Evolutionary conservation across 768 basidiomycete species (phyloP).

Genomic region (Serendipita sp.): DNA sequence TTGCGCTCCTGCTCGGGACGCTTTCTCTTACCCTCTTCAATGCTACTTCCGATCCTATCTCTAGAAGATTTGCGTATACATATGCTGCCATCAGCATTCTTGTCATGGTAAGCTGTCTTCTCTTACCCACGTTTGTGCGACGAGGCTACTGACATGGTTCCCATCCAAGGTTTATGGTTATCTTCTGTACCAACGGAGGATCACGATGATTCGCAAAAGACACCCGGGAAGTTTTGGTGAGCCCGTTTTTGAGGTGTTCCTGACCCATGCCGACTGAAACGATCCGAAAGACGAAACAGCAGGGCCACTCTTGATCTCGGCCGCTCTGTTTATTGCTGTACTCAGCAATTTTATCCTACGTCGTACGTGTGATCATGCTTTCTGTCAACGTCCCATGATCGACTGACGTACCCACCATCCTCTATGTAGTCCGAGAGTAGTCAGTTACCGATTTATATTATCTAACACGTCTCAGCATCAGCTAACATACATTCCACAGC

Average conservation of each 20-base stretch:
- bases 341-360: conserved; percentile 78
- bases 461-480: too few species aligned
- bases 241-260: conserved; percentile 12
- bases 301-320: conserved; percentile 73
- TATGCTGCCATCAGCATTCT: conserved; percentile 69
- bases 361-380: conserved; percentile 29
- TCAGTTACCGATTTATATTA: too few species aligned
- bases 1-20: conserved; percentile 66
- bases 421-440: too few species aligned
- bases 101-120: conserved; percentile 32
- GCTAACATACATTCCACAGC: too few species aligned
- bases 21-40: conserved; percentile 83
- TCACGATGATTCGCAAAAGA: conserved; percentile 78
- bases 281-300: conserved; percentile 46
- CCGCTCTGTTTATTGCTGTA: conserved; percentile 71
- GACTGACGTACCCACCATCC: too few species aligned
- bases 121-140: background rate
- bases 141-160: background rate
- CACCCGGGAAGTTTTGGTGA: conserved; percentile 79
- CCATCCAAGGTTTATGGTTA: conserved; percentile 62
- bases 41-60: conserved; percentile 50
- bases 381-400: too few species aligned
- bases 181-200: conserved; percentile 66
- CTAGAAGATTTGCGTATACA: conserved; percentile 59
- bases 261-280: background rate